These are phyloP conservation scores for Aspergillus sp. DNA, from an alignment of 2,329 filamentous ascomycete species.

Conservation along the genomic window DNA sequence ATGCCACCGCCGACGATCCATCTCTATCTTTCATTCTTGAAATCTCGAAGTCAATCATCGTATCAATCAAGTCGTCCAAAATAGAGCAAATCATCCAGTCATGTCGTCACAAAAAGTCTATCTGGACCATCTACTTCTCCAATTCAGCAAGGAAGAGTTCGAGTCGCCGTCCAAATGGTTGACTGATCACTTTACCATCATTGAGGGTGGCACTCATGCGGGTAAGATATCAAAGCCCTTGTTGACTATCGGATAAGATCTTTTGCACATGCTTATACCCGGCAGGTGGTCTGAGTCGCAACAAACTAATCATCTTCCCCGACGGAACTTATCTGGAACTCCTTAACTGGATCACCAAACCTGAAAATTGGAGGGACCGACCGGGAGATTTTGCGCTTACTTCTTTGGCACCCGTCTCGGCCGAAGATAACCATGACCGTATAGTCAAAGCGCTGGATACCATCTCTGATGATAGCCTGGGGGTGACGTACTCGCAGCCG, in stretches of 20 bases:
- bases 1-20: background rate
- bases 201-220: constrained; percentile 14
- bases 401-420: constrained; percentile 2
- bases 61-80: background rate
- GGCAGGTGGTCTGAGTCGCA: constrained; percentile 14
- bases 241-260: background rate
- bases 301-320: constrained; percentile 15
- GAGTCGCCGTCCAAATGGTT: constrained; percentile 11
- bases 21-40: background rate
- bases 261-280: background rate
- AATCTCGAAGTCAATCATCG: background rate
- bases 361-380: constrained; percentile 9
- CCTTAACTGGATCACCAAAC: constrained; percentile 14
- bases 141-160: constrained; percentile 10
- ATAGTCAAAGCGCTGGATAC: constrained; percentile 9
- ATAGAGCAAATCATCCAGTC: background rate
- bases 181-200: constrained; percentile 15
- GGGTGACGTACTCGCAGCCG: constrained; percentile 12
- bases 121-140: constrained; percentile 16
- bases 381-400: constrained; percentile 19
- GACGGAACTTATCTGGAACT: constrained; percentile 18
- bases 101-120: constrained; percentile 15
- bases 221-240: background rate
- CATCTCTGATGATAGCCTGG: constrained; percentile 1
- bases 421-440: constrained; percentile 10